Evolutionary conservation across 2,329 filamentous ascomycete species (phyloP).

Genomic region (Epichloe elymi): DNA sequence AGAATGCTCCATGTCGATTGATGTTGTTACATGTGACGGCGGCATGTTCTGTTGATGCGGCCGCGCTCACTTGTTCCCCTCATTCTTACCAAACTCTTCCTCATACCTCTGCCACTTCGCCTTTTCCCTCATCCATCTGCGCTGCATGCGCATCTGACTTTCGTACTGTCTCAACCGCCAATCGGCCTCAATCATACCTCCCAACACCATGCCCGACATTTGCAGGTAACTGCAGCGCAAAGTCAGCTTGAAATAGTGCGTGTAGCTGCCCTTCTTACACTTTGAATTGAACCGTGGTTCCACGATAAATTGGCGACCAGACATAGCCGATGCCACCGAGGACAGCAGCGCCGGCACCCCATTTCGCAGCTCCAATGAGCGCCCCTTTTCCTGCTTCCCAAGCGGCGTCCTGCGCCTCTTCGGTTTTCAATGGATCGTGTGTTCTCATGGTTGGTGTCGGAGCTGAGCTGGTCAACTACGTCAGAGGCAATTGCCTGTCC

Average conservation of each 20-base stretch:
- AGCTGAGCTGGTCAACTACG: background rate
- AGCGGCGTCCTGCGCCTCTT: constrained; percentile 56
- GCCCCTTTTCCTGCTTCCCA: constrained; percentile 61
- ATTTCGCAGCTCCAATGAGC: constrained; percentile 53
- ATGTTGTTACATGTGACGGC: background rate
- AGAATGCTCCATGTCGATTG: background rate
- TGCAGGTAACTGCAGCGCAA: constrained; percentile 51
- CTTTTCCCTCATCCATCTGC: constrained; percentile 48
- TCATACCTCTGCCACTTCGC: constrained; percentile 58
- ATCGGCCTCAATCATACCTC: constrained; percentile 66
- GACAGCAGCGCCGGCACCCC: constrained; percentile 53
- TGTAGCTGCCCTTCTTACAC: constrained; percentile 38
- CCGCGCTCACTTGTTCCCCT: constrained; percentile 19
- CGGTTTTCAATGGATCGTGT: constrained; percentile 46
- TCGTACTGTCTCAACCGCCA: constrained; percentile 54
- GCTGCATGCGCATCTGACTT: constrained; percentile 48
- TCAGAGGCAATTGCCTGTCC: background rate
- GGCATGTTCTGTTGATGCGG: background rate
- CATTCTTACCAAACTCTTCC: constrained; percentile 38
- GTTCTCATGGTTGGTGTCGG: constrained; percentile 24
- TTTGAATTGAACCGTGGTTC: constrained; percentile 64
- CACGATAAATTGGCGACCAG: constrained; percentile 58
- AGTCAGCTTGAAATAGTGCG: background rate
- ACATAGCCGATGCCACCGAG: constrained; percentile 49
- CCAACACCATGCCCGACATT: constrained; percentile 76